Conservation (phyloP, 2,329 filamentous ascomycete species). For the Fusarium albidum region DNA sequence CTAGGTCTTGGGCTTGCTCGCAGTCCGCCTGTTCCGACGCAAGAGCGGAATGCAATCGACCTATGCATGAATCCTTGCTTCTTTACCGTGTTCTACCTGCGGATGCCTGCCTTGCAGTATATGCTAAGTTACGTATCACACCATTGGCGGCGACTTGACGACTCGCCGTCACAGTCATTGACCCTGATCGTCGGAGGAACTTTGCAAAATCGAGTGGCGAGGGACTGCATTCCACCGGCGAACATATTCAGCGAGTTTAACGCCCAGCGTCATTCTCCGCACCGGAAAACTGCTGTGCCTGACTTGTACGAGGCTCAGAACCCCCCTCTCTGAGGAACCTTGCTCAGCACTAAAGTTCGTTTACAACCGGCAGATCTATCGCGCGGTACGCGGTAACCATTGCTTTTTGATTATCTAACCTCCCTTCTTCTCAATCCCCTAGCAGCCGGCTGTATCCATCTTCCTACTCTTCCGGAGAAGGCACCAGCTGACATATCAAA, state of each 20-base stretch:
- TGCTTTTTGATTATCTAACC: constrained; percentile 14
- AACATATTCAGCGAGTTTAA: neutral
- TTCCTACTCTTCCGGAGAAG: constrained; percentile 15
- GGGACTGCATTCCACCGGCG: constrained; percentile 2
- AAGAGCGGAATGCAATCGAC: constrained; percentile 7
- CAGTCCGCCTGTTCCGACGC: neutral
- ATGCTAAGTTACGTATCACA: constrained; percentile 19
- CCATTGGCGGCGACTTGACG: constrained; percentile 18
- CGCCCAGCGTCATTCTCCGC: constrained; percentile 7
- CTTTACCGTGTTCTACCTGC: neutral
- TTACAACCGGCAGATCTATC: constrained; percentile 1
- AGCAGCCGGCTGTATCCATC: constrained; percentile 7
- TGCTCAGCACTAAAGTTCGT: constrained; percentile 1
- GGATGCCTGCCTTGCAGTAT: constrained; percentile 15
- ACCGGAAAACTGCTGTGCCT: neutral
- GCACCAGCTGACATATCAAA: constrained; percentile 28
- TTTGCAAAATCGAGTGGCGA: constrained; percentile 19
- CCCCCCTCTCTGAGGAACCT: neutral
- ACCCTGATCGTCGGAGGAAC: constrained; percentile 17
- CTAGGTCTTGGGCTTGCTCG: constrained; percentile 2
- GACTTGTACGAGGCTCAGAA: neutral
- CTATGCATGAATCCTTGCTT: constrained; percentile 10
- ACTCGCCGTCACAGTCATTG: constrained; percentile 31
- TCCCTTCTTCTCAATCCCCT: constrained; percentile 24
- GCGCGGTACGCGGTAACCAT: constrained; percentile 3